phyloP scores from a whole-genome alignment of 441 rosid genomes.

The Sinapis alba region DNA sequence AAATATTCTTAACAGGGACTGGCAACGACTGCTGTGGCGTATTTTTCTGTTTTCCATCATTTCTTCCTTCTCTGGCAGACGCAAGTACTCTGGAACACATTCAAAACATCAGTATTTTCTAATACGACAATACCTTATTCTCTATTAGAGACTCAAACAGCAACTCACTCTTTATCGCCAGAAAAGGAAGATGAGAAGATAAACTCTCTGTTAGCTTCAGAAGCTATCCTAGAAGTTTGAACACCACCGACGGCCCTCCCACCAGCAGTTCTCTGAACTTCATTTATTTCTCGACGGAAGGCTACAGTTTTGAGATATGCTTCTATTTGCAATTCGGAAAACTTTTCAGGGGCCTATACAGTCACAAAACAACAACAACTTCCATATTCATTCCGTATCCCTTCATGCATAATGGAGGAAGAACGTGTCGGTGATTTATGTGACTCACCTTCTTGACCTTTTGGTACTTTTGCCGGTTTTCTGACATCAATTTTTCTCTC shows the following conservation, averaged over 20 bases:
- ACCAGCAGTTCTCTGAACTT: conserved; percentile 91
- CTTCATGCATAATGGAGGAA: conserved; percentile 5
- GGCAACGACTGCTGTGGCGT: conserved; percentile 40
- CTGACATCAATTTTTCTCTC: conserved; percentile 97
- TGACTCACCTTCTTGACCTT: conserved; percentile 88
- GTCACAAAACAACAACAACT: conserved; percentile 26
- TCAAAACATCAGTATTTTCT: conserved; percentile 34
- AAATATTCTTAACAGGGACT: conserved; percentile 37
- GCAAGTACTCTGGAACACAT: conserved; percentile 59
- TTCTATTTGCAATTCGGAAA: conserved; percentile 93
- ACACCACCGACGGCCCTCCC: conserved; percentile 88
- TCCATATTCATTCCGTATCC: conserved; percentile 18
- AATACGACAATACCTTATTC: background rate
- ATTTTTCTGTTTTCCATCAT: conserved; percentile 46
- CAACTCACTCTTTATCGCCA: conserved; percentile 90
- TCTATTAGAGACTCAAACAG: conserved; percentile 14
- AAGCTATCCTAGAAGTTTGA: conserved; percentile 90
- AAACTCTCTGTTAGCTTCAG: conserved; percentile 95
- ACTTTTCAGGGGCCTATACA: conserved; percentile 79
- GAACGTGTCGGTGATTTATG: conserved; percentile 12
- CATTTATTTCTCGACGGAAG: conserved; percentile 93
- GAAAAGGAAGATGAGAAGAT: conserved; percentile 88
- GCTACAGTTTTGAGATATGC: conserved; percentile 95
- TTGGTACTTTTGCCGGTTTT: conserved; percentile 94
- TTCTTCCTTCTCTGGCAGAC: conserved; percentile 59